A percentile compares a stretch with the other conserved stretches of the same genome.
Conservation (phyloP, 2,329 filamentous ascomycete species). For the Sporothrix sp. region DNA sequence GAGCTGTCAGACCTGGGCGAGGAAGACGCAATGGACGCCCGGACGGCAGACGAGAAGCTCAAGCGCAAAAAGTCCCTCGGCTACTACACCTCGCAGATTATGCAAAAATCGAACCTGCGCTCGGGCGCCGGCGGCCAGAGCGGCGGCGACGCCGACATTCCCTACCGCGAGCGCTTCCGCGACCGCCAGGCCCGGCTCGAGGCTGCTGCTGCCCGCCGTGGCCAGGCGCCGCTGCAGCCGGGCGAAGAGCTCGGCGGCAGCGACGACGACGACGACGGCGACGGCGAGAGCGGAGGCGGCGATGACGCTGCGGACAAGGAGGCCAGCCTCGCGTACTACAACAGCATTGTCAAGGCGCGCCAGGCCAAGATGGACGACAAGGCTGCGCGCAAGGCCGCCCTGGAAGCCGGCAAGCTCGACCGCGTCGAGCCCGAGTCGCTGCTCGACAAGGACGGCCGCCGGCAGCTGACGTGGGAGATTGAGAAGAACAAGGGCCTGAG, state of each 20-base stretch:
- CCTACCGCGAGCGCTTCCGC: conserved; percentile 76
- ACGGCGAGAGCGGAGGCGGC: conserved; percentile 41
- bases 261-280: conserved; percentile 60
- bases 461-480: conserved; percentile 87
- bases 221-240: conserved; percentile 50
- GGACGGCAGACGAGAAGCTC: conserved; percentile 77
- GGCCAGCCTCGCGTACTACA: conserved; percentile 41
- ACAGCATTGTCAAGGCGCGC: conserved; percentile 13
- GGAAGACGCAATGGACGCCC: conserved; percentile 66
- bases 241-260: conserved; percentile 57
- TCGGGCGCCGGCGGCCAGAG: conserved; percentile 61
- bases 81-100: conserved; percentile 97
- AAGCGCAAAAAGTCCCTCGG: conserved; percentile 83
- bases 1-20: conserved; percentile 89
- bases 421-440: conserved; percentile 55
- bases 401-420: conserved; percentile 53
- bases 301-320: conserved; percentile 70
- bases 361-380: conserved; percentile 64
- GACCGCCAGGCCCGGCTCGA: conserved; percentile 82
- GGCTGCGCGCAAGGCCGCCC: conserved; percentile 44
- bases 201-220: conserved; percentile 77
- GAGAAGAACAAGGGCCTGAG: conserved; percentile 96
- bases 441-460: conserved; percentile 74
- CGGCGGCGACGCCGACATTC: conserved; percentile 73
- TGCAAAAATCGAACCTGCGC: conserved; percentile 85